Percentiles rank a stretch among this genome's conserved stretches.
Conservation (phyloP, 2,329 filamentous ascomycete species). For the Magnaporthales sp. region DNA sequence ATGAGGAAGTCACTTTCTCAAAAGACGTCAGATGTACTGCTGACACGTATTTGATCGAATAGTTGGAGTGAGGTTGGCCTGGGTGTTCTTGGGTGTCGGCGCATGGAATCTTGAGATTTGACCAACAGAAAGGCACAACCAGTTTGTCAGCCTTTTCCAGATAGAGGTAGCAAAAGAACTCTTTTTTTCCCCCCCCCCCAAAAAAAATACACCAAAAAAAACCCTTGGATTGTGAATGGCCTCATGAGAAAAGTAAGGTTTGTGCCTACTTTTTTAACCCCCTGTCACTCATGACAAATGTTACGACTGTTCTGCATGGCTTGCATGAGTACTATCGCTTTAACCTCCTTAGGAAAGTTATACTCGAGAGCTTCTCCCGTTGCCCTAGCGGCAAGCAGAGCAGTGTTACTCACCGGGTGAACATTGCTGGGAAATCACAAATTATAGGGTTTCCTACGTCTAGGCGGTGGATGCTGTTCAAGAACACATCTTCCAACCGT, state of each 20-base stretch:
- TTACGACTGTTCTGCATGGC: neutral
- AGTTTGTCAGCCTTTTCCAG: neutral
- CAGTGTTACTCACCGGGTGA: no score
- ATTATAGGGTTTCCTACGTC: neutral
- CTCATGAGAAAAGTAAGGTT: neutral
- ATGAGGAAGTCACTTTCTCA: conserved; percentile 72
- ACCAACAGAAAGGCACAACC: neutral
- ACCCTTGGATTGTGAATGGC: neutral
- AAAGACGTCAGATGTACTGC: conserved; percentile 73
- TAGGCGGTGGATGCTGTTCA: neutral
- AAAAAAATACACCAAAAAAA: no score
- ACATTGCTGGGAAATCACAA: neutral
- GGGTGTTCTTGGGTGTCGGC: neutral
- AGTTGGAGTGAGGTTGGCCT: conserved; percentile 17
- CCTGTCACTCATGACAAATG: neutral
- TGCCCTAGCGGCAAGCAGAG: no score
- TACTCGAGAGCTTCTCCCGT: neutral
- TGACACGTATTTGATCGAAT: conserved; percentile 71
- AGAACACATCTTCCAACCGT: neutral
- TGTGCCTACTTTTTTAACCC: neutral
- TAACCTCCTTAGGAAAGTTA: neutral
- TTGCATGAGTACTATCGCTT: neutral
- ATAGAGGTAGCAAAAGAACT: neutral
- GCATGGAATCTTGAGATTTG: neutral
- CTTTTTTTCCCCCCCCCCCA: no score